These are phyloP conservation scores for Bonia amplexicaulis DNA, from an alignment of 176 grass and related monocot genomes.

Conservation along the genomic window DNA sequence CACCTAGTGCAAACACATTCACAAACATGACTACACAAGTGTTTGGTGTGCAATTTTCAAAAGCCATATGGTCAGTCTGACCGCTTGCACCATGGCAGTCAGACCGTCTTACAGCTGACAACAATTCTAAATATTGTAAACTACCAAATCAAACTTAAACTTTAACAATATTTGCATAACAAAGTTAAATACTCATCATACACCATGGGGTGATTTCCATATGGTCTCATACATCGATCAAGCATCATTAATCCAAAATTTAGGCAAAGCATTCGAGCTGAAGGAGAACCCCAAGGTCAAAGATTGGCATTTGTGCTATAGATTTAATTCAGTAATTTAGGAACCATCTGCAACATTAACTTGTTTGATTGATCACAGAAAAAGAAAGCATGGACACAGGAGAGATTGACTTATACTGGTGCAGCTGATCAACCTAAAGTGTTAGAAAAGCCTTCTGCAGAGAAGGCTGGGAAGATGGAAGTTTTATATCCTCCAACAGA, in stretches of 20 bases:
- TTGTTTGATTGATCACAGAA: slow-evolving; percentile 35
- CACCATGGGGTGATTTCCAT: no score
- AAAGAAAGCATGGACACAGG: slow-evolving; percentile 46
- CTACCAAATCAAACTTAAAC: no score
- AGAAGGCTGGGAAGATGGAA: slow-evolving; percentile 30
- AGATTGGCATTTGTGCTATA: slow-evolving; percentile 13
- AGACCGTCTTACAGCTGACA: no score
- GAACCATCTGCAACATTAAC: background rate
- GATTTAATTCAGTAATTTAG: slow-evolving; percentile 13
- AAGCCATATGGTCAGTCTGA: no score
- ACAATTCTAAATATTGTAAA: no score
- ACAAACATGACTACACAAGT: no score
- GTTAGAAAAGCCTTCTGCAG: slow-evolving; percentile 30
- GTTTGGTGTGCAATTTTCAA: no score
- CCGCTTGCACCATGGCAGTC: no score
- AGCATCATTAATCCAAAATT: slow-evolving; percentile 40
- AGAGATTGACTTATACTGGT: slow-evolving; percentile 34
- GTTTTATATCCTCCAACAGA: slow-evolving; percentile 37
- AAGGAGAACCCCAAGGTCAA: slow-evolving; percentile 89
- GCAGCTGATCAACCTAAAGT: slow-evolving; percentile 35
- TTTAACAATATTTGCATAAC: no score
- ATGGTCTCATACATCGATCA: slow-evolving; percentile 16
- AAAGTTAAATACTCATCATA: no score
- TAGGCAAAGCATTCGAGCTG: slow-evolving; percentile 60
- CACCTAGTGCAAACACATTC: no score